These are phyloP conservation scores for Lentithecium fluviatile DNA, from an alignment of 495 filamentous ascomycete species.

Conservation along the genomic window DNA sequence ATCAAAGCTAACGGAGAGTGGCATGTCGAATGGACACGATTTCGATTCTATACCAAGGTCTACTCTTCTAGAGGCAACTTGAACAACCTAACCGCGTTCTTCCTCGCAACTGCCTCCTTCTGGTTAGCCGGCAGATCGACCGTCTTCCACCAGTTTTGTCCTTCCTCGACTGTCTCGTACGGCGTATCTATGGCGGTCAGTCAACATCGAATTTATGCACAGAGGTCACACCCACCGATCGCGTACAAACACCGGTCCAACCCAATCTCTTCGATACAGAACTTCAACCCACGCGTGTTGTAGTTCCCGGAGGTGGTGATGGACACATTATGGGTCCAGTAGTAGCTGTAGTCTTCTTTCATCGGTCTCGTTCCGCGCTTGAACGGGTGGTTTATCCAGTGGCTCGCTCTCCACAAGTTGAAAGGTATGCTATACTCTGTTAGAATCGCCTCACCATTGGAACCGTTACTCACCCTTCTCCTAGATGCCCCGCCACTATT, in stretches of 20 bases:
- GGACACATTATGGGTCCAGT: conserved; percentile 26
- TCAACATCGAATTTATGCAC: not conserved
- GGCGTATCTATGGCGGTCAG: conserved; percentile 21
- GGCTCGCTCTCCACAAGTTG: conserved; percentile 28
- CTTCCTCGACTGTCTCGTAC: conserved; percentile 29
- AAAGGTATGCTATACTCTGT: conserved; percentile 22
- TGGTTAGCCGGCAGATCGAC: conserved; percentile 26
- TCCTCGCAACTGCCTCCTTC: conserved; percentile 29
- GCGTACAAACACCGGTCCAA: conserved; percentile 29
- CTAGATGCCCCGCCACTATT: conserved; percentile 30
- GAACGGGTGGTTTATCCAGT: conserved; percentile 31
- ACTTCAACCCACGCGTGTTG: conserved; percentile 30
- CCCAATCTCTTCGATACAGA: conserved; percentile 29
- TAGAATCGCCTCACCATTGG: not conserved
- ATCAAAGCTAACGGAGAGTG: too few relatives aligned
- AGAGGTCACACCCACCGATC: conserved; percentile 10
- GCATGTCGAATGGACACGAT: not conserved
- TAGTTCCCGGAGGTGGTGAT: conserved; percentile 30
- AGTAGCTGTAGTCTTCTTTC: conserved; percentile 30
- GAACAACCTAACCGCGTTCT: conserved; percentile 28
- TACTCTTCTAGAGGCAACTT: conserved; percentile 28
- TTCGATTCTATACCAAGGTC: not conserved
- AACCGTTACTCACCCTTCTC: conserved; percentile 21
- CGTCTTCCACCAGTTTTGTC: conserved; percentile 28
- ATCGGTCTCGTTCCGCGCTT: conserved; percentile 20